A percentile compares a stretch with the other conserved stretches of the same genome.
Evolutionary conservation across 2,329 filamentous ascomycete genomes (phyloP).

Genomic region (Lachnellula cervina): DNA sequence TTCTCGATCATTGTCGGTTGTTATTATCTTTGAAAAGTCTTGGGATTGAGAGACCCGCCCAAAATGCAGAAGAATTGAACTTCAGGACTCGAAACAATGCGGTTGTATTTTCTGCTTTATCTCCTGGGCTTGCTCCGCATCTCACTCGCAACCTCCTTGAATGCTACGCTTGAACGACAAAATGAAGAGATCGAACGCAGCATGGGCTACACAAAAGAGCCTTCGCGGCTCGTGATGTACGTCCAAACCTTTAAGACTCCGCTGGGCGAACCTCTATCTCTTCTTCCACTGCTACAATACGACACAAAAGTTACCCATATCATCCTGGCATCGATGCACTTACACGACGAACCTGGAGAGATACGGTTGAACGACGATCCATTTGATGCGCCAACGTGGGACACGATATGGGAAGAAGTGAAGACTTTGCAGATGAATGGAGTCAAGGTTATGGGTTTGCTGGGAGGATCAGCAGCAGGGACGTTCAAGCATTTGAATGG

Average conservation of each 20-base stretch:
- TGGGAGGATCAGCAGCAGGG: conserved; percentile 20
- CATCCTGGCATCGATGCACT: conserved; percentile 77
- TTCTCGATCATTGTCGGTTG: background rate
- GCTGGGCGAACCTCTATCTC: conserved; percentile 46
- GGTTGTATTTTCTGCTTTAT: background rate
- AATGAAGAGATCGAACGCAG: background rate
- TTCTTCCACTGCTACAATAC: conserved; percentile 48
- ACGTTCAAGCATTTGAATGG: conserved; percentile 56
- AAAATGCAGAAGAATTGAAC: background rate
- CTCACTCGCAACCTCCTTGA: background rate
- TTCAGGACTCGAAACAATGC: background rate
- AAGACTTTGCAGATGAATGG: conserved; percentile 14
- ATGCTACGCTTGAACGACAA: background rate
- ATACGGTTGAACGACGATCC: conserved; percentile 42
- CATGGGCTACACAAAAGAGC: background rate
- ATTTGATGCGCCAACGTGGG: conserved; percentile 10
- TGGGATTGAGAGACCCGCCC: background rate
- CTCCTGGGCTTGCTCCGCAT: background rate
- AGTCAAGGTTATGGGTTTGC: conserved; percentile 19
- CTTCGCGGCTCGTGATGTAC: conserved; percentile 44
- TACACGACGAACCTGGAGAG: conserved; percentile 68
- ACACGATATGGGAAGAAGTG: conserved; percentile 18
- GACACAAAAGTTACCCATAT: conserved; percentile 68
- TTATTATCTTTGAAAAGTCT: background rate
- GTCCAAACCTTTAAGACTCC: conserved; percentile 58